phyloP scores from a whole-genome alignment of 2,329 filamentous ascomycete species.

The Zymoseptoria pseudotritici region DNA sequence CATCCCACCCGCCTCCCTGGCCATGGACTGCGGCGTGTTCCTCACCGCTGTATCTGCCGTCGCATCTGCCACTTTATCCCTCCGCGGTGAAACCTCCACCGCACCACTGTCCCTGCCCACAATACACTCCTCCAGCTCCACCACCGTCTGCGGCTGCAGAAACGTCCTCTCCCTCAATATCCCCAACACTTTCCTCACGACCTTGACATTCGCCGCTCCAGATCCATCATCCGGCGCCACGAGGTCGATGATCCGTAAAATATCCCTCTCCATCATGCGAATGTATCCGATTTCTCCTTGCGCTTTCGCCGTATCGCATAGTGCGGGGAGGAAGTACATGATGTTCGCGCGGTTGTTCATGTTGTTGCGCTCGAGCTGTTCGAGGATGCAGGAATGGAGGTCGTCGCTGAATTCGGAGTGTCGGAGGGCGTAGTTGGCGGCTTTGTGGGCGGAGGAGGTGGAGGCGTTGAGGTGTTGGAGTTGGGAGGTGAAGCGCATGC shows the following conservation, averaged over 20 bases:
- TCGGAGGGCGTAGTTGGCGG: constrained; percentile 88
- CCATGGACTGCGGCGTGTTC: constrained; percentile 18
- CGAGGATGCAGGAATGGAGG: constrained; percentile 91
- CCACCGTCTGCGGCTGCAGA: constrained; percentile 65
- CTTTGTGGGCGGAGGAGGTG: constrained; percentile 81
- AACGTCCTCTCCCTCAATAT: constrained; percentile 58
- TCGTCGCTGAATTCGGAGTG: constrained; percentile 95
- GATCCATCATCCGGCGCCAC: constrained; percentile 82
- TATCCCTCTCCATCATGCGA: constrained; percentile 90
- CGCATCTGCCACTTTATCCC: background rate
- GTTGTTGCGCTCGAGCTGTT: constrained; percentile 85
- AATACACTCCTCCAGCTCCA: constrained; percentile 75
- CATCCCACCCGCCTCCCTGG: constrained; percentile 9
- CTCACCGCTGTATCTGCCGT: constrained; percentile 4
- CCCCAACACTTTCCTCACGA: constrained; percentile 59
- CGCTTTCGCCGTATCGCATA: constrained; percentile 76
- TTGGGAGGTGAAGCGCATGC: constrained; percentile 89
- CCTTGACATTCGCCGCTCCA: constrained; percentile 88
- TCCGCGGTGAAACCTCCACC: constrained; percentile 2
- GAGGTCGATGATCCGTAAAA: constrained; percentile 81
- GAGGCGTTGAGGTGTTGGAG: constrained; percentile 88
- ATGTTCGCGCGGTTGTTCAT: constrained; percentile 98
- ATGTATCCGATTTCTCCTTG: constrained; percentile 75
- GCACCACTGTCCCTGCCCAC: constrained; percentile 58
- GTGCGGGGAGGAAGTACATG: constrained; percentile 97